These are phyloP conservation scores for Lactarius evosmus DNA, from an alignment of 768 basidiomycete genomes.

Conservation along the genomic window DNA sequence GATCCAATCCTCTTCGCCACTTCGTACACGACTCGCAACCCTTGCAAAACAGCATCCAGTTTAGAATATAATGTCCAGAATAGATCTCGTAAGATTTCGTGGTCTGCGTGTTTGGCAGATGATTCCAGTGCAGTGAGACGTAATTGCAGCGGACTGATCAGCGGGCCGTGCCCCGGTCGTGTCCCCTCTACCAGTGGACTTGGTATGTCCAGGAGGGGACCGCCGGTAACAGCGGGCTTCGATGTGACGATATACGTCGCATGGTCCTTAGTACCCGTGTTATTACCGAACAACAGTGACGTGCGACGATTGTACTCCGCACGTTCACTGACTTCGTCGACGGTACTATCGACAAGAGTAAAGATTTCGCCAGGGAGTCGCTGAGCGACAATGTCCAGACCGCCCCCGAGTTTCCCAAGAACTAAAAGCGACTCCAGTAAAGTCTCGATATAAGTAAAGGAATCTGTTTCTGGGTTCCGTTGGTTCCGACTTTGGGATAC, in stretches of 20 bases:
- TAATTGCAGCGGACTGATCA: conserved; percentile 50
- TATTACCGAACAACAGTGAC: conserved; percentile 36
- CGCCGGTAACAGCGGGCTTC: conserved; percentile 29
- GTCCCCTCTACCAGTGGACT: conserved; percentile 20
- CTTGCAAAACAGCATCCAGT: conserved; percentile 88
- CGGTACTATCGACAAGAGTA: conserved; percentile 75
- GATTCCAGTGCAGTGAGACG: conserved; percentile 73
- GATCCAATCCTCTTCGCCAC: conserved; percentile 87
- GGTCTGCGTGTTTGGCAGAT: conserved; percentile 67
- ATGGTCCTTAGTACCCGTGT: conserved; percentile 31
- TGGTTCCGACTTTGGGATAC: conserved; percentile 25
- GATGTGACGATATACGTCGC: conserved; percentile 53
- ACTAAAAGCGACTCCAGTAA: conserved; percentile 91
- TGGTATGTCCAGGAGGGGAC: conserved; percentile 16
- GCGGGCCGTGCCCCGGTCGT: conserved; percentile 29
- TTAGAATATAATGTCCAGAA: conserved; percentile 99
- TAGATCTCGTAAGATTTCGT: conserved; percentile 83
- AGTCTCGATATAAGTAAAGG: conserved; percentile 90
- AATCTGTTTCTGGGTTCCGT: conserved; percentile 84
- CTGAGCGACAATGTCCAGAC: conserved; percentile 80
- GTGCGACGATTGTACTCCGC: conserved; percentile 69
- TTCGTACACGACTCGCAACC: conserved; percentile 85
- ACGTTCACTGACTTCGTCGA: conserved; percentile 90
- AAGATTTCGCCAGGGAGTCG: conserved; percentile 82
- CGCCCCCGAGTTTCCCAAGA: conserved; percentile 81